Base-by-base conservation (phyloP, 2,329 filamentous ascomycete species). In the Hypocrella siamensis region DNA sequence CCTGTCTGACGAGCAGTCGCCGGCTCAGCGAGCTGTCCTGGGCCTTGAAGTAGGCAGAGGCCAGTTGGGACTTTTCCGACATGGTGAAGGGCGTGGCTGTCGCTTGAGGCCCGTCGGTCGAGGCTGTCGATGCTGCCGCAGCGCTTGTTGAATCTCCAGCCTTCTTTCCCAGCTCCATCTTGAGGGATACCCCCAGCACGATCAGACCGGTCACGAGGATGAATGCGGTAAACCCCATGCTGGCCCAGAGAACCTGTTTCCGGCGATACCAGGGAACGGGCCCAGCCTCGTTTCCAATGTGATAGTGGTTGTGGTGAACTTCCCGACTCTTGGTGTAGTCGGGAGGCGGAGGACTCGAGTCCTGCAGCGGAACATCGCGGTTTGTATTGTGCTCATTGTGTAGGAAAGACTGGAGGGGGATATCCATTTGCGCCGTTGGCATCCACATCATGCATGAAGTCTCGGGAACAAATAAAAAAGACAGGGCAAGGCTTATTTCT, bases 1-100 rank as follows among this genome's bases (percentile, higher is more conserved):
- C 42, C 19, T 47, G 45, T 38, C 43, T 42, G 10, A 46, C 17
- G 2, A 46, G 17, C 9, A 45, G 27, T 2, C 39, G 35, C 12
- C 40, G 35, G 12, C 31, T 34, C 4, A 30, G n/a, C 8, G 30
- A n/a, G 3, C 31, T 6, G 3, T 32, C 31, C 11, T 29, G 22
- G 6, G 26, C 26, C 3, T 30, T 30, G 7, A 40, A 31, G 30
- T 38, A 41, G 1, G 27, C 35, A 1, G 41, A 37, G 2, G 35
- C 42, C 4, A 46, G 28, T 22, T 40, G 33, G 1, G 42, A 44
- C 5, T 24, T 38, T 5, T 31, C 38, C n/a, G 32, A 35, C 25
- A 40, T 32, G 4, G 19, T 36, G 25, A 38, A 42, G 2, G 32
- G 21, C 6, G 18, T 37, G 10, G 32, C 27, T 14, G 32, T 36